Conservation (phyloP, 169 alveolate species). For the Cryptosporidium parvum region DNA sequence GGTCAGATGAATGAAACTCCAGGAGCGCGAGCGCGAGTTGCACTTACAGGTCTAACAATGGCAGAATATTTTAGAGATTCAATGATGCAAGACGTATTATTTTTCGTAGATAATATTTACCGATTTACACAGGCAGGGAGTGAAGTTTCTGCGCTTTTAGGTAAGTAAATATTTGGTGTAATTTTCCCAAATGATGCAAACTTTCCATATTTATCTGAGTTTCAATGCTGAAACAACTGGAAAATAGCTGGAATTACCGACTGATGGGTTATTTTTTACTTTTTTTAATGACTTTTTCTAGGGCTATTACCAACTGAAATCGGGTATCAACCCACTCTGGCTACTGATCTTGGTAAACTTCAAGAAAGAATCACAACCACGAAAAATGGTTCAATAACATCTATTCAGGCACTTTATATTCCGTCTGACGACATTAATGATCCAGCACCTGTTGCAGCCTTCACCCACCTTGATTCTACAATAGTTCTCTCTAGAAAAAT, state of each 20-base stretch:
- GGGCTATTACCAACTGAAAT: conserved; percentile 98
- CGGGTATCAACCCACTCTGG: conserved; percentile 98
- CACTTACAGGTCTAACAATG: conserved; percentile 96
- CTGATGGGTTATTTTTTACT: conserved; percentile 25
- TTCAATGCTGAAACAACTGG: conserved; percentile 68
- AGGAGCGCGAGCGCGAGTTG: conserved; percentile 98
- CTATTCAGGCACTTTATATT: conserved; percentile 98
- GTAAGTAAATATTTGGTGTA: not conserved
- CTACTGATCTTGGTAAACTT: conserved; percentile 97
- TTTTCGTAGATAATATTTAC: conserved; percentile 96
- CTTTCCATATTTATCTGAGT: conserved; percentile 2
- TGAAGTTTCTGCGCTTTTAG: conserved; percentile 96
- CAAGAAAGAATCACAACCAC: conserved; percentile 98
- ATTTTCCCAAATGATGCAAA: conserved; percentile 32
- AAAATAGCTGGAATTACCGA: conserved; percentile 76
- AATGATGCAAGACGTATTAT: conserved; percentile 95
- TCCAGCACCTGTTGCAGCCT: conserved; percentile 99
- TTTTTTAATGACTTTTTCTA: not conserved
- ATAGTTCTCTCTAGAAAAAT: conserved; percentile 96
- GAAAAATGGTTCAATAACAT: conserved; percentile 96
- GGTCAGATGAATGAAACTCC: conserved; percentile 99
- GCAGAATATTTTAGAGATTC: conserved; percentile 99
- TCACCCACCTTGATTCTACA: conserved; percentile 98
- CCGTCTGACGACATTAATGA: conserved; percentile 99
- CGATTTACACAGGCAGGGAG: conserved; percentile 97